Base-by-base conservation (phyloP, 306 rosid genomes). In the Prunus mira region DNA sequence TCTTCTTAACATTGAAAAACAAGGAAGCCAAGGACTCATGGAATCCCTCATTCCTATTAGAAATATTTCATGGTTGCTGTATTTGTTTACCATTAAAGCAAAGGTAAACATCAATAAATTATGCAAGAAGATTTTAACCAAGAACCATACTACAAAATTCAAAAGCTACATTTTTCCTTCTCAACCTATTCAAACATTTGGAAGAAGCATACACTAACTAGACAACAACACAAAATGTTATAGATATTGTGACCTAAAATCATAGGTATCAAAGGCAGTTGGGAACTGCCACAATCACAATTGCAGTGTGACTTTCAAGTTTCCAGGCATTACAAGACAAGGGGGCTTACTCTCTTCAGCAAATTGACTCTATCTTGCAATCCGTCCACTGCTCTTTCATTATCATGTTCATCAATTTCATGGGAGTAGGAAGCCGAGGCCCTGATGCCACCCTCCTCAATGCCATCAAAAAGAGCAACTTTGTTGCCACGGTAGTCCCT, bases 401-500 rank as follows among this genome's bases (percentile, higher is more conserved):
- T 94, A 62, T 89, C 96, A 11, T 91, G 98, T 79, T 94, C 98
- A 83, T 91, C 96, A 66, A 94, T 94, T 87, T 94, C 98, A 84
- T 94, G 97, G 71, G 82, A 83, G 80, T 86, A 87, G 47, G 89
- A 84, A 4, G 89, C 75, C 28, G 91, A 78, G 38, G 89, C 84
- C 77, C 89, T 78, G 18, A 87, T 81, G 79, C 89, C 91, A 67
- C 91, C 91, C 82, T 87, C 91, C 82, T 87, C 91, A 54, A 87
- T 87, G 75, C 87, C 91, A 73, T 87, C 91, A 25, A 85, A 87
- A 79, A 87, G 91, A 52, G 87, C 77, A 66, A 82, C 76, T 66
- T 81, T 87, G 65, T 83, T 87, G 72, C 76, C 49, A 4, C 87
- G 89, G 19, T 49, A 28, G 67, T 87, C 91, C 81, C 89, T 87